A percentile compares a stretch with the other conserved stretches of the same genome.
Conservation (phyloP, 305 asterid genomes). For the Solanum chacoense region DNA sequence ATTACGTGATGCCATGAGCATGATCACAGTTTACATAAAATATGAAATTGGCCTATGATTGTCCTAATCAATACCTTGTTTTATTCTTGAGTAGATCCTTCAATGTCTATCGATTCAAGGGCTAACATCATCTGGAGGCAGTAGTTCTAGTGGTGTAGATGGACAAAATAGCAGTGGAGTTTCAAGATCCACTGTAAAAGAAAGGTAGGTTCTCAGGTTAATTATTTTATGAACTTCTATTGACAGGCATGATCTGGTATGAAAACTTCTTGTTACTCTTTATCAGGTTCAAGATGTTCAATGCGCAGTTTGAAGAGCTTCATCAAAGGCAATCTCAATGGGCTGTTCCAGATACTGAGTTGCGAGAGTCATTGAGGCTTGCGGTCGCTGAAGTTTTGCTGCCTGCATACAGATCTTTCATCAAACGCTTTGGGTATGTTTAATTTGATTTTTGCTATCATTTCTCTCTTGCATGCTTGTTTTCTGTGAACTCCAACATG, state of each 20-base stretch:
- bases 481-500: background rate
- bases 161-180: constrained; percentile 84
- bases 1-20: background rate
- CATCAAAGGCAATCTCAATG: constrained; percentile 97
- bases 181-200: constrained; percentile 78
- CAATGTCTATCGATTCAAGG: constrained; percentile 82
- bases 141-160: constrained; percentile 49
- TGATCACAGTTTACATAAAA: background rate
- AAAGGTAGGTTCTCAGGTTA: constrained; percentile 36
- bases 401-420: constrained; percentile 96
- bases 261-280: background rate
- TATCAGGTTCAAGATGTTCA: constrained; percentile 73
- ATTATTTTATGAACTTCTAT: background rate
- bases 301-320: constrained; percentile 89
- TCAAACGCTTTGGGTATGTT: constrained; percentile 75
- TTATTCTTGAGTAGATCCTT: constrained; percentile 43
- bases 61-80: background rate
- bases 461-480: background rate
- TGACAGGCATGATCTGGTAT: background rate
- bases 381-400: constrained; percentile 97
- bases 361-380: constrained; percentile 90
- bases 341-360: constrained; percentile 96
- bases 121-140: constrained; percentile 74
- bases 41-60: background rate
- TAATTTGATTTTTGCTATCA: background rate